A percentile compares a stretch with the other conserved stretches of the same genome.
phyloP scores from a whole-genome alignment of 495 filamentous ascomycete genomes.

The Margaritispora aquatica region DNA sequence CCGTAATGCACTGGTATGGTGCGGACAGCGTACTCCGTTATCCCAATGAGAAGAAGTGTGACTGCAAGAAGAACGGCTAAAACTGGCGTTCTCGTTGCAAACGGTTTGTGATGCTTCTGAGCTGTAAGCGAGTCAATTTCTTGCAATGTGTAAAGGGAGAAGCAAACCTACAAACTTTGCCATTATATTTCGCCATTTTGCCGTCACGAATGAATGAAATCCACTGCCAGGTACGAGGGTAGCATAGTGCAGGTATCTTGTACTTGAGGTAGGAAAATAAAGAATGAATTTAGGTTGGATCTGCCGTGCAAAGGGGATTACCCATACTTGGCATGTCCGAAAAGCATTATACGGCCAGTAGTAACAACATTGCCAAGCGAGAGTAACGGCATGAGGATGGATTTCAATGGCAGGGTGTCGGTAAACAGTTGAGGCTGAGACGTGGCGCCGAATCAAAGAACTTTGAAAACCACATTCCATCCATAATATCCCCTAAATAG shows the following conservation, averaged over 20 bases:
- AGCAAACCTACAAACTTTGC: background rate
- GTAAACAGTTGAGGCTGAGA: background rate
- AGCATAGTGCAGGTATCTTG: background rate
- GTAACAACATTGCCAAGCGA: background rate
- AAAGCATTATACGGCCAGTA: background rate
- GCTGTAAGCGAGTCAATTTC: background rate
- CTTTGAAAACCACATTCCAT: background rate
- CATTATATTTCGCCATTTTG: background rate
- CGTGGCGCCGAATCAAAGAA: background rate
- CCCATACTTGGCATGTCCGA: background rate
- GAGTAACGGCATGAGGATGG: background rate
- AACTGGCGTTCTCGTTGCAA: conserved; percentile 8
- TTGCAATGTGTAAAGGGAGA: background rate
- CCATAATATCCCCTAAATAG: background rate
- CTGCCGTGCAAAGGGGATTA: background rate
- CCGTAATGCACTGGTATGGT: conserved; percentile 6
- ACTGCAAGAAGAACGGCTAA: background rate
- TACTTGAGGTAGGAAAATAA: background rate
- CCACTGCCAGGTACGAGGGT: background rate
- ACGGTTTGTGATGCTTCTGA: conserved; percentile 5
- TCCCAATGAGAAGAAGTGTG: conserved; percentile 4
- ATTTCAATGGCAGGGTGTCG: background rate
- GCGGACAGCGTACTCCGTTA: conserved; percentile 3
- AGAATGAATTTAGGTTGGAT: background rate
- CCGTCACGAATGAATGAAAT: background rate